A percentile compares a stretch with the other conserved stretches of the same genome.
Conservation (phyloP, 345 rosid genomes). For the Xanthoceras sorbifolium region DNA sequence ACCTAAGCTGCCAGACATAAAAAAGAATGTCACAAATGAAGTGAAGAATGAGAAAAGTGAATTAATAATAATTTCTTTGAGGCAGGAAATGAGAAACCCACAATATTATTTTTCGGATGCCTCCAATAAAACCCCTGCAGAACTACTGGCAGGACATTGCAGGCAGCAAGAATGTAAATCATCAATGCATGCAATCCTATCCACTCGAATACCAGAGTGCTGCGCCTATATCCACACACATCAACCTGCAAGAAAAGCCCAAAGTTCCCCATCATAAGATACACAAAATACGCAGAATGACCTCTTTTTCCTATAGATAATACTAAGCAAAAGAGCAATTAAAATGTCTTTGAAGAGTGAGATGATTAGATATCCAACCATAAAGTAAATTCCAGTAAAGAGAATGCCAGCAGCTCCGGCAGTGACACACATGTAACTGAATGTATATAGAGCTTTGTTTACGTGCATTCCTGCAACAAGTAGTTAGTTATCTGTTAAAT, state of each 20-base stretch:
- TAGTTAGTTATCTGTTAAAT: background rate
- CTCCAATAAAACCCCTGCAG: slow-evolving; percentile 85
- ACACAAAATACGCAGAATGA: background rate
- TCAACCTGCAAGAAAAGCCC: slow-evolving; percentile 52
- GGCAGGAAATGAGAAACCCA: slow-evolving; percentile 24
- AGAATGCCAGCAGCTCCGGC: slow-evolving; percentile 77
- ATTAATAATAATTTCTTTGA: background rate
- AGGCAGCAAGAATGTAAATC: slow-evolving; percentile 60
- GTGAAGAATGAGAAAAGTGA: too few relatives aligned
- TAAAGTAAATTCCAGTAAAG: slow-evolving; percentile 56
- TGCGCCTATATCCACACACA: slow-evolving; percentile 49
- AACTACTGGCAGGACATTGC: slow-evolving; percentile 64
- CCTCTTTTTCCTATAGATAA: background rate
- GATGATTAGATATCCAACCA: slow-evolving; percentile 46
- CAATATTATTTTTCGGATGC: slow-evolving; percentile 68
- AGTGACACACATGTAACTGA: slow-evolving; percentile 78
- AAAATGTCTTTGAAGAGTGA: background rate
- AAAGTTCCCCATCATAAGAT: background rate
- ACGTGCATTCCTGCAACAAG: slow-evolving; percentile 66
- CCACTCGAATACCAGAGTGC: slow-evolving; percentile 67
- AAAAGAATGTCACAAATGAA: background rate
- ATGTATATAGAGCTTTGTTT: slow-evolving; percentile 81
- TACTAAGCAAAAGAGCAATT: background rate
- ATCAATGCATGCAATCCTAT: slow-evolving; percentile 78
- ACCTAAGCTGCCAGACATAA: slow-evolving; percentile 39